phyloP scores from a whole-genome alignment of 352 stramenopile species.

The Pseudoperonospora humuli region DNA sequence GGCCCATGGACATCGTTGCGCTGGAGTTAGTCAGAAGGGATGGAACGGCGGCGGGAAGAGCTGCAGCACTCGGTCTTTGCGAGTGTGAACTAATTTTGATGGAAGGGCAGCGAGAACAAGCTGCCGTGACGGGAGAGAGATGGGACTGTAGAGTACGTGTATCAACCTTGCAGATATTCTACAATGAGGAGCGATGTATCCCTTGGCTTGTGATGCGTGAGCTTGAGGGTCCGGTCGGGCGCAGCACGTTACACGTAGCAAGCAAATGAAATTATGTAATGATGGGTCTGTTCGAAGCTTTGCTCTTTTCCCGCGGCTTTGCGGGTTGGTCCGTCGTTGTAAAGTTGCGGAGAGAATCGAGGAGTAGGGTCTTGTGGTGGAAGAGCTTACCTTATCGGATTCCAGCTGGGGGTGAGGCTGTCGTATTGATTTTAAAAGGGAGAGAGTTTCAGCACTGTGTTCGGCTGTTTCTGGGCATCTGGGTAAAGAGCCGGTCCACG shows the following conservation, averaged over 20 bases:
- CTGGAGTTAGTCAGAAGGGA: slow-evolving; percentile 8
- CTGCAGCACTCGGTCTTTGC: slow-evolving; percentile 26
- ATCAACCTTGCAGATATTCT: slow-evolving; percentile 13
- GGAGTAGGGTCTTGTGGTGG: neutral
- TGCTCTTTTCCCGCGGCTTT: slow-evolving; percentile 4
- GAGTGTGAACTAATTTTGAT: slow-evolving; percentile 28
- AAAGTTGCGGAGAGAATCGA: slow-evolving; percentile 12
- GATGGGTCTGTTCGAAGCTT: slow-evolving; percentile 28
- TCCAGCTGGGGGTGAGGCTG: slow-evolving; percentile 30
- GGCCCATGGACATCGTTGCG: slow-evolving; percentile 52
- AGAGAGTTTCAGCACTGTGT: slow-evolving; percentile 22
- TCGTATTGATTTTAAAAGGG: slow-evolving; percentile 18
- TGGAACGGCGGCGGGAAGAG: slow-evolving; percentile 11
- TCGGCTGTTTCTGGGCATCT: slow-evolving; percentile 19
- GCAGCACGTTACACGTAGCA: slow-evolving; percentile 30
- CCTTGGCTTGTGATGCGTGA: too few species aligned
- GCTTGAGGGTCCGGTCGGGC: slow-evolving; percentile 1
- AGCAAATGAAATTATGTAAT: slow-evolving; percentile 79
- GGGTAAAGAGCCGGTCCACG: slow-evolving; percentile 22
- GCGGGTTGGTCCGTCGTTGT: slow-evolving; percentile 19
- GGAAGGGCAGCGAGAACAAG: neutral
- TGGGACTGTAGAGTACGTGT: neutral
- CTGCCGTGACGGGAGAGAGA: neutral
- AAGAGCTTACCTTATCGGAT: slow-evolving; percentile 26
- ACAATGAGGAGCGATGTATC: slow-evolving; percentile 7